Conservation (phyloP, 2,329 filamentous ascomycete genomes). For the Grosmannia clavigera region DNA sequence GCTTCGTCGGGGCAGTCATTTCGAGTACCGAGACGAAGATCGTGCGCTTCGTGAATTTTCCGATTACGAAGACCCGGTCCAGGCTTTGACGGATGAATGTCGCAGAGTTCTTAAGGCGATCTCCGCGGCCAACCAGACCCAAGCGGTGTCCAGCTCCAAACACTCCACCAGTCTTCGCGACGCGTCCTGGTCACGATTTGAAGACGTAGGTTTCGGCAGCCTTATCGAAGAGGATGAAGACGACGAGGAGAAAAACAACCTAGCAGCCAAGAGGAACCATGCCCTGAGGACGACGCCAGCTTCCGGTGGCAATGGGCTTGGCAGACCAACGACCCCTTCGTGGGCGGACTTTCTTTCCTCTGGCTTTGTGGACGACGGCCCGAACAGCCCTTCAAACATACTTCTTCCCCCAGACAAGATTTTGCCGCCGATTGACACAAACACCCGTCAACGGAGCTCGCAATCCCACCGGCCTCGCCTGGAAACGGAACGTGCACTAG, state of each 20-base stretch:
- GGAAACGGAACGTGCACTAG: conserved; percentile 56
- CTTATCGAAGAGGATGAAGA: conserved; percentile 59
- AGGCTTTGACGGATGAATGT: conserved; percentile 86
- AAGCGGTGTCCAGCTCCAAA: conserved; percentile 52
- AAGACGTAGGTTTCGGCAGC: conserved; percentile 83
- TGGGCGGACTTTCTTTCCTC: conserved; percentile 97
- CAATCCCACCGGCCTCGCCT: conserved; percentile 68
- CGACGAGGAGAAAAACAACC: conserved; percentile 39
- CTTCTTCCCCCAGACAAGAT: conserved; percentile 86
- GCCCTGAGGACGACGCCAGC: conserved; percentile 50
- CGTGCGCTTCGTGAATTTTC: conserved; percentile 73
- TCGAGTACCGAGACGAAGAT: conserved; percentile 88
- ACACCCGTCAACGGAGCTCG: conserved; percentile 66
- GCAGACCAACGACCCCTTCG: conserved; percentile 83
- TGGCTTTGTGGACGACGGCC: conserved; percentile 71
- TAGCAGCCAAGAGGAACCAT: conserved; percentile 25
- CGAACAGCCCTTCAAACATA: conserved; percentile 50
- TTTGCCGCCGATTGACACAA: conserved; percentile 68
- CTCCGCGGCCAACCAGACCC: conserved; percentile 77
- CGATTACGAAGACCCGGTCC: conserved; percentile 77
- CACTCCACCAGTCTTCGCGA: conserved; percentile 64
- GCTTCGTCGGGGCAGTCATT: conserved; percentile 80
- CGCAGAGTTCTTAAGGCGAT: conserved; percentile 81
- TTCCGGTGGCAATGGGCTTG: conserved; percentile 54
- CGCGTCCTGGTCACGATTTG: conserved; percentile 92